Base-by-base conservation (phyloP, 2,329 filamentous ascomycete genomes). In the Colletotrichum sp. region DNA sequence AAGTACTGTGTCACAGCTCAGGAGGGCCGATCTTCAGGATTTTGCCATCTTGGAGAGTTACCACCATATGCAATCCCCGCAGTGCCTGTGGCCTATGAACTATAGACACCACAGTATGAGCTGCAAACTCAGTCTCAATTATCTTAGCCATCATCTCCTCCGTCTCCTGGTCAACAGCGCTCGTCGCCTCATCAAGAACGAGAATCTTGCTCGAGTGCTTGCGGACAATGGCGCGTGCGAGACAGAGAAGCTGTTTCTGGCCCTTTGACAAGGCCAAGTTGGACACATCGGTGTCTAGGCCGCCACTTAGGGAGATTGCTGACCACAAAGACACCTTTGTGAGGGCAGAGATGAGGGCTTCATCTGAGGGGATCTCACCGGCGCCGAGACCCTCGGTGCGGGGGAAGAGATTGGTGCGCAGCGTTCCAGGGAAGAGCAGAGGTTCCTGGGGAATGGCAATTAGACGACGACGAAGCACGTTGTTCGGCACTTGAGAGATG, bases 161-260 rank as follows among this genome's bases (percentile, higher is more conserved):
- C 3, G 77, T 78, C 63, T 85, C 83, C 82, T 88, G 87, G 74
- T 90, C 88, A 26, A 78, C 76, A 8, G 93, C 91, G 64, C 90
- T 92, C 0, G 93, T 95, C 3, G 93, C 93, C 81, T 95, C 93
- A 77, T 95, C 93, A 2, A 95, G 85, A 34, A 95, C 89, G 1
- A 95, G 85, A 59, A 95, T 91, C 5, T 87, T 87, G 0, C 68
- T 66, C 0, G 30, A 24, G 8, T 72, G 8, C 55, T 76, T 71
- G 16, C 73, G 71, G 3, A 71, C 65, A 2, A 76, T 28, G 2
- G 76, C 74, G 3, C 82, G 80, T 1, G 80, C 81, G 6, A 84
- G 80, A 24, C 77, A 78, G 8, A 81, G 62, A 8, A 80, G 76
- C 66, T 81, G 80, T 44, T 71, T 77, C 39, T 82, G 78, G 3